Evolutionary conservation across 2,329 filamentous ascomycete species (phyloP).

Genomic region (Fusarium udum): DNA sequence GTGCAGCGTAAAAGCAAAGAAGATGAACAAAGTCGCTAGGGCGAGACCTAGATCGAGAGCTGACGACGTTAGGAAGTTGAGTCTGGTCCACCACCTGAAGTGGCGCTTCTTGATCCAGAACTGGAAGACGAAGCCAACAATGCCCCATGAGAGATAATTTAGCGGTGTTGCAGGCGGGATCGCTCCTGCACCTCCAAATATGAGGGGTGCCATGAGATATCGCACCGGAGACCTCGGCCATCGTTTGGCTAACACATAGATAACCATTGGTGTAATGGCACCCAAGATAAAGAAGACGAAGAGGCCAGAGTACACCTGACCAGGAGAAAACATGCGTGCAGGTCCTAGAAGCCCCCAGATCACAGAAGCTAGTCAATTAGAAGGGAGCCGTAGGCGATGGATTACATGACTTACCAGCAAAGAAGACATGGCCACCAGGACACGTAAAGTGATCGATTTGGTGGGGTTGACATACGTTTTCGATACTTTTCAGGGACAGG

Average conservation of each 20-base stretch:
- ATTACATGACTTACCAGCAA: slow-evolving; percentile 58
- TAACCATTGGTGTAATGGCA: slow-evolving; percentile 60
- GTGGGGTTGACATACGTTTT: slow-evolving; percentile 39
- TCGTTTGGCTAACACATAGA: slow-evolving; percentile 60
- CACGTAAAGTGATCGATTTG: slow-evolving; percentile 70
- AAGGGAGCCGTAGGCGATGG: not conserved
- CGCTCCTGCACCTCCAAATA: slow-evolving; percentile 67
- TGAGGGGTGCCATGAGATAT: slow-evolving; percentile 69
- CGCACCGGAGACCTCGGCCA: slow-evolving; percentile 61
- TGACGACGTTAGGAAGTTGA: slow-evolving; percentile 77
- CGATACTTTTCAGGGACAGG: slow-evolving; percentile 63
- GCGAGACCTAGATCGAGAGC: slow-evolving; percentile 75
- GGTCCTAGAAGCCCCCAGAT: slow-evolving; percentile 76
- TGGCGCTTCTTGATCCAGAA: slow-evolving; percentile 70
- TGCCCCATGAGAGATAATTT: slow-evolving; percentile 78
- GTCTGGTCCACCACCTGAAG: slow-evolving; percentile 76
- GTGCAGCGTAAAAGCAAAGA: slow-evolving; percentile 74
- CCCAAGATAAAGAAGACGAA: slow-evolving; percentile 69
- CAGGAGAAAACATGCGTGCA: slow-evolving; percentile 69
- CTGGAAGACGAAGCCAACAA: slow-evolving; percentile 77
- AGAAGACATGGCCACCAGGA: slow-evolving; percentile 71
- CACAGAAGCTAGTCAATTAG: not conserved
- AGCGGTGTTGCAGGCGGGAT: slow-evolving; percentile 76
- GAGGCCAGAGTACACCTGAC: slow-evolving; percentile 68
- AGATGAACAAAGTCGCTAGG: slow-evolving; percentile 73